Evolutionary conservation across 306 rosid species (phyloP).

Genomic region (Vigna nakashimae): DNA sequence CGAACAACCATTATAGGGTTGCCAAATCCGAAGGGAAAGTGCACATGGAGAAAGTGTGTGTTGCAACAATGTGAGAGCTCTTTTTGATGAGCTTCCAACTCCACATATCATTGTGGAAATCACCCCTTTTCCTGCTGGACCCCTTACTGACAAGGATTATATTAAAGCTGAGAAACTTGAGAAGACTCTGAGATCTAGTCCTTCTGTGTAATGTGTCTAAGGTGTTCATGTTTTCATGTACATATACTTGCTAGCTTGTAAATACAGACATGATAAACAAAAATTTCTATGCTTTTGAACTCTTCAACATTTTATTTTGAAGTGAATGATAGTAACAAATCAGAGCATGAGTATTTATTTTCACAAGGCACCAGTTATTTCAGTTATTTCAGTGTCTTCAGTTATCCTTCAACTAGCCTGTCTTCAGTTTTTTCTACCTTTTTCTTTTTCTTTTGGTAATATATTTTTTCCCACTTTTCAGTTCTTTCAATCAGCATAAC

Average conservation of each 20-base stretch:
- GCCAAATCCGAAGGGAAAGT: slow-evolving; percentile 93
- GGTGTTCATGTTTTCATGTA: slow-evolving; percentile 47
- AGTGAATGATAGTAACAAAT: slow-evolving; percentile 7
- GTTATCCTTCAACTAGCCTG: not conserved
- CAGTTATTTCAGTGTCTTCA: not conserved
- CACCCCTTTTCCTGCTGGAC: slow-evolving; percentile 88
- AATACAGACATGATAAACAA: slow-evolving; percentile 29
- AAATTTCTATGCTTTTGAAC: slow-evolving; percentile 13
- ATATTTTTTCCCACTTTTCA: no score
- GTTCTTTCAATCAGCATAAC: no score
- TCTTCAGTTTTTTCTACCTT: not conserved
- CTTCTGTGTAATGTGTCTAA: slow-evolving; percentile 63
- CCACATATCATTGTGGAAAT: slow-evolving; percentile 87
- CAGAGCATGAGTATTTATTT: not conserved
- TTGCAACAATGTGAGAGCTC: slow-evolving; percentile 96
- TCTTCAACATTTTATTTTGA: slow-evolving; percentile 26
- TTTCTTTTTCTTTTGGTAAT: not conserved
- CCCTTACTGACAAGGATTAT: slow-evolving; percentile 81
- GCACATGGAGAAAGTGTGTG: slow-evolving; percentile 99
- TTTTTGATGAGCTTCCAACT: slow-evolving; percentile 95
- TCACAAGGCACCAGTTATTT: not conserved
- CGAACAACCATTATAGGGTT: slow-evolving; percentile 66
- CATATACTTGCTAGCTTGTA: slow-evolving; percentile 50
- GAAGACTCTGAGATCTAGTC: slow-evolving; percentile 88
- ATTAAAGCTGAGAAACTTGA: slow-evolving; percentile 92